Evolutionary conservation across 805 yeast genomes (phyloP), one percentile per base, ranked within the genome.

Genomic region (Candida manassasensis): DNA sequence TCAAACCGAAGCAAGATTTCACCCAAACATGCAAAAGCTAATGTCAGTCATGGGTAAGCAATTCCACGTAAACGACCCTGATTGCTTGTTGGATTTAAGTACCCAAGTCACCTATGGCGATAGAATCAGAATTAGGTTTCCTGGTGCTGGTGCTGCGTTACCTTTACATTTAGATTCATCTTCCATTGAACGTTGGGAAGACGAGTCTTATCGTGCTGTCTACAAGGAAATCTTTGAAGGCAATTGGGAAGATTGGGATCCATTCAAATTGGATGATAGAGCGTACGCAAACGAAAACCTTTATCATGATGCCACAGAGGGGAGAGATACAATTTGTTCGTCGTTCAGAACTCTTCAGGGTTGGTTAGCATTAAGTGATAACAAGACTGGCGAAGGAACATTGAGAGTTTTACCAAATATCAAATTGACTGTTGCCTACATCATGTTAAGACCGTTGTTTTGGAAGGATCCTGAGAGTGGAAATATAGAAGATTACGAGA

Each of bases 101-200:
- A 52, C 58, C 8, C 61, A 62, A 25, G 42, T 67, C 18, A 49
- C 57, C 11, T 68, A 68, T 41, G 70, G 70, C 6, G 73, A 68
- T 42, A 44, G 71, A 29, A 48, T 67, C 21, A 48, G 73, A 36
- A 62, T 68, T 27, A 48, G 72, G 27, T 42, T 48, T 5, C 69
- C 72, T 0, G 72, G 72, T 8, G 43, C 47, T 10, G 25, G 19
- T 6, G 48, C 55, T n/a, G 39, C 67, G 1, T 49, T 67, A 21
- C 59, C 59, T n/a, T 57, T 64, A 12, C 73, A 68, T 36, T 47
- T 56, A 11, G 73, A 68, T 40, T 59, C 64, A 9, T 57, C 67
- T 13, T 57, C 67, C 1, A 47, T 68, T 24, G 73, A 67, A 42
- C 44, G 74, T 32, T 69, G 74, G 74, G 73, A 68, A 43, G 73